Evolutionary conservation across 2,329 filamentous ascomycete species (phyloP).

Genomic region (Microcyclospora pomicola): DNA sequence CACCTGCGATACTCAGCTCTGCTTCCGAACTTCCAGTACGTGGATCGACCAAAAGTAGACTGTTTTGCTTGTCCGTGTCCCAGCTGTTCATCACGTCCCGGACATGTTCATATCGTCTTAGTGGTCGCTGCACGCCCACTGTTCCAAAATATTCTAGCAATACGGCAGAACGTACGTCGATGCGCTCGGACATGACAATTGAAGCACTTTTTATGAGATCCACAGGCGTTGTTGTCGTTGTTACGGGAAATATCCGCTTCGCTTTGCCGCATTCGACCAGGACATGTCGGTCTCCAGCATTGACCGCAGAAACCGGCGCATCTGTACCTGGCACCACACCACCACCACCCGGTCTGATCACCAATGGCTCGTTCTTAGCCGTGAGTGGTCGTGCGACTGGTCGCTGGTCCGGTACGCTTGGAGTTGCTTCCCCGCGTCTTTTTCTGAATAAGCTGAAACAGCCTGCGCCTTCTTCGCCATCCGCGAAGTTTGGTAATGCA

Average conservation of each 20-base stretch:
- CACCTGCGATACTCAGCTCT: conserved; percentile 52
- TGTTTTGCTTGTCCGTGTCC: conserved; percentile 69
- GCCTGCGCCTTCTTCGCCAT: conserved; percentile 11
- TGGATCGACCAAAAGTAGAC: conserved; percentile 50
- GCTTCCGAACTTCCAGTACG: conserved; percentile 38
- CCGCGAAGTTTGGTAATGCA: conserved; percentile 8
- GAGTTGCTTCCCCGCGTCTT: conserved; percentile 13
- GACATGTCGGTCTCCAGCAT: conserved; percentile 64
- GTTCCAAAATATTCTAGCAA: conserved; percentile 63
- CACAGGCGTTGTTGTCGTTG: conserved; percentile 55
- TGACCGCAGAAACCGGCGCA: conserved; percentile 67
- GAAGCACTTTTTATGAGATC: conserved; percentile 60
- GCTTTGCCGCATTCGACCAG: conserved; percentile 58
- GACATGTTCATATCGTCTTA: conserved; percentile 75
- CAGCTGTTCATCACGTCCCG: conserved; percentile 86
- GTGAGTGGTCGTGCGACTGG: conserved; percentile 9
- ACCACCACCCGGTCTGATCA: conserved; percentile 31
- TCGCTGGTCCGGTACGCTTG: conserved; percentile 5
- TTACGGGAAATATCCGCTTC: conserved; percentile 57
- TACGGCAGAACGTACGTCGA: conserved; percentile 54
- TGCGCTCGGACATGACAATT: conserved; percentile 46
- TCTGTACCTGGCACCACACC: conserved; percentile 47
- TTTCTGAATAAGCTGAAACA: conserved; percentile 24
- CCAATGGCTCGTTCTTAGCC: conserved; percentile 14
- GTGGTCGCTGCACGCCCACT: conserved; percentile 64